phyloP scores from a whole-genome alignment of 305 asterid genomes.

The Ajuga reptans region DNA sequence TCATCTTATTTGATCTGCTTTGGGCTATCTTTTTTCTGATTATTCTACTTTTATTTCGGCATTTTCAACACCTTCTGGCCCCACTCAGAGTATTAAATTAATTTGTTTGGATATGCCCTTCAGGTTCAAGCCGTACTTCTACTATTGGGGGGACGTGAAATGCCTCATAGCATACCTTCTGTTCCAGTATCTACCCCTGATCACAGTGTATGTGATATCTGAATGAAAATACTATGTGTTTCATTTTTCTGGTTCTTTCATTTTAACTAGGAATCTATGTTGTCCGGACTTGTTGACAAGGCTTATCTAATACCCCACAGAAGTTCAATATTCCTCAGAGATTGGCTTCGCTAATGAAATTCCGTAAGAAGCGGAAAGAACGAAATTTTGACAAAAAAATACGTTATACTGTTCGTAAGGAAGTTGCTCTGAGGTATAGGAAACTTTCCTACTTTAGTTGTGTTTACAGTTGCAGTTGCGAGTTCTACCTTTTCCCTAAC shows the following conservation, averaged over 20 bases:
- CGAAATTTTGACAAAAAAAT: conserved; percentile 56
- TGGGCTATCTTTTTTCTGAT: not conserved
- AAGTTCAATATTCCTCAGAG: conserved; percentile 46
- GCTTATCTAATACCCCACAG: conserved; percentile 32
- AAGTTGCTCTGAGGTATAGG: conserved; percentile 47
- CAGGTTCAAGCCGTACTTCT: conserved; percentile 83
- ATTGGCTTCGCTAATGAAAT: conserved; percentile 45
- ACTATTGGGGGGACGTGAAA: conserved; percentile 49
- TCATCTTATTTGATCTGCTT: not conserved
- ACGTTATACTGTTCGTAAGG: conserved; percentile 57
- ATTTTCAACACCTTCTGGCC: not conserved
- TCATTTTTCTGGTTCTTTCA: not conserved
- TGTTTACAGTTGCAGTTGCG: not conserved
- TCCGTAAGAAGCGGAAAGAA: conserved; percentile 55
- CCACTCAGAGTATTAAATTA: not conserved
- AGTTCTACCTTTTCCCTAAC: not conserved
- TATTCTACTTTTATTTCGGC: not conserved
- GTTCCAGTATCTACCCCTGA: conserved; percentile 29
- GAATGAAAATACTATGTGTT: not conserved
- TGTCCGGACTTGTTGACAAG: conserved; percentile 26
- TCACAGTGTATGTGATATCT: conserved; percentile 33
- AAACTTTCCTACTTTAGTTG: not conserved
- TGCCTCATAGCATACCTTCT: conserved; percentile 38
- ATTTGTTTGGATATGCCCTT: conserved; percentile 19
- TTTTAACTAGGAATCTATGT: not conserved